Conservation (phyloP, 192 early-diverging fungal genomes). For the Linnemannia schmuckeri region DNA sequence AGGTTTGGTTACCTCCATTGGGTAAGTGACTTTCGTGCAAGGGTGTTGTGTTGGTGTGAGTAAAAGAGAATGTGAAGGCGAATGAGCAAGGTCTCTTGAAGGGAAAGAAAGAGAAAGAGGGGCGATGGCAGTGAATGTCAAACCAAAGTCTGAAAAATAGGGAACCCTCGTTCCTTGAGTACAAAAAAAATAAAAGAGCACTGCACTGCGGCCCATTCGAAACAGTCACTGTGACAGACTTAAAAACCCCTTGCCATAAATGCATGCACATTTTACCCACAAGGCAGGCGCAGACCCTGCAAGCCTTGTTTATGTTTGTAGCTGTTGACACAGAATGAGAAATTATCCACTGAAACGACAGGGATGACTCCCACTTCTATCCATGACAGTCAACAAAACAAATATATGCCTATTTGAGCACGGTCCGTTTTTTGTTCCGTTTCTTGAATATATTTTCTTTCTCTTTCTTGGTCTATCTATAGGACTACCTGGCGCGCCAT, state of each 20-base stretch:
- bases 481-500: not conserved
- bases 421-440: not conserved
- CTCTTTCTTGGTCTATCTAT: not conserved
- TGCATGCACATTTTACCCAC: too few species aligned
- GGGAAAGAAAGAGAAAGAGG: not conserved
- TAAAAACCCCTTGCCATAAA: not conserved
- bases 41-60: not conserved
- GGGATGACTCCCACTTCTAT: not conserved
- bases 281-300: too few species aligned
- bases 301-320: too few species aligned
- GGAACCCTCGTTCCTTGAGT: not conserved
- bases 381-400: not conserved
- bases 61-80: not conserved
- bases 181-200: not conserved
- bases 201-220: not conserved
- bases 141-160: not conserved
- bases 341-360: not conserved
- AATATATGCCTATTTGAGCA: not conserved
- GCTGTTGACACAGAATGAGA: not conserved
- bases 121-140: not conserved
- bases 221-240: conserved; percentile 4
- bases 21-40: too few species aligned
- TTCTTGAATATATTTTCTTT: not conserved
- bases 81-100: not conserved
- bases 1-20: too few species aligned